Evolutionary conservation across 2,329 filamentous ascomycete species (phyloP).

Genomic region (Epichloe aotearoae): DNA sequence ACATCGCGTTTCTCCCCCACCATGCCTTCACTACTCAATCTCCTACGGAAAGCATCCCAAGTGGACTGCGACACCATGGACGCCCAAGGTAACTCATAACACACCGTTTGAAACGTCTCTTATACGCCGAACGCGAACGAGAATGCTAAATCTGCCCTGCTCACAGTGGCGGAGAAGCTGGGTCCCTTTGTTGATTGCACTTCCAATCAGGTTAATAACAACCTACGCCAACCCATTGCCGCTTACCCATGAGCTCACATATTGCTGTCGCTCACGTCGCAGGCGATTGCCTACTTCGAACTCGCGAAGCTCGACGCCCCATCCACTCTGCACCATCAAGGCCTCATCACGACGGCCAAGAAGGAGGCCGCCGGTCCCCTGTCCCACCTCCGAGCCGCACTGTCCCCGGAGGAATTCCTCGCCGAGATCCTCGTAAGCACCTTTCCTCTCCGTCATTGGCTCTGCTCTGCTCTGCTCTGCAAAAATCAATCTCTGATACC

Average conservation of each 20-base stretch:
- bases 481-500: not conserved
- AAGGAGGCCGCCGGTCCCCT: slow-evolving; percentile 11
- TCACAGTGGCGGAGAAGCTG: slow-evolving; percentile 9
- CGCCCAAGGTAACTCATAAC: slow-evolving; percentile 13
- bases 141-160: slow-evolving; percentile 5
- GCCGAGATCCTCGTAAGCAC: slow-evolving; percentile 39
- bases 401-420: slow-evolving; percentile 31
- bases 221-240: too few species aligned
- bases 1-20: too few species aligned
- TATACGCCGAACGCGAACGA: not conserved
- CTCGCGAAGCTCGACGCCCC: slow-evolving; percentile 12
- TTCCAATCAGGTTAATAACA: slow-evolving; percentile 18
- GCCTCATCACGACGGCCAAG: slow-evolving; percentile 16
- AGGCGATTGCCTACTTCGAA: slow-evolving; percentile 23
- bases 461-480: too few species aligned
- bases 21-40: slow-evolving; percentile 16
- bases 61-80: slow-evolving; percentile 26
- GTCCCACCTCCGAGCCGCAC: slow-evolving; percentile 8
- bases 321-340: slow-evolving; percentile 13
- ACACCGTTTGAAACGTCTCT: not conserved
- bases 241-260: too few species aligned
- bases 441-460: not conserved
- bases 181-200: slow-evolving; percentile 24
- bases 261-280: not conserved
- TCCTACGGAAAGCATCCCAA: slow-evolving; percentile 15